Evolutionary conservation across 768 basidiomycete species (phyloP), one percentile per base, ranked within the genome.

Genomic region (Rhodotorula paludigena): DNA sequence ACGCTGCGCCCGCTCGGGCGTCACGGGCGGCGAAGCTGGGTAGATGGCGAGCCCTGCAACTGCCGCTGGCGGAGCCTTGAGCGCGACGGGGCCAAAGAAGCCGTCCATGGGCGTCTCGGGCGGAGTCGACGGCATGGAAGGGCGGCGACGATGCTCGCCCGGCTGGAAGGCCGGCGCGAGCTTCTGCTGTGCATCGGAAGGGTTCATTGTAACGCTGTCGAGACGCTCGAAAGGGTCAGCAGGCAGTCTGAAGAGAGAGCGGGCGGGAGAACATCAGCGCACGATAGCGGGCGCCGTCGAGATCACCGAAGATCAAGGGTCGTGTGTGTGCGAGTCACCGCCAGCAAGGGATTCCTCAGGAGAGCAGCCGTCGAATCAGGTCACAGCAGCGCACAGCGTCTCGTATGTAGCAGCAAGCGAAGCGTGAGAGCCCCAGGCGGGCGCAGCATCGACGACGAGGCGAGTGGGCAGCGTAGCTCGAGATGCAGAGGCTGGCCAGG

Each of bases 31-130:
- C 5, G 56, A 47, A 11, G 44, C 49, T 0, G 60, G 66, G 38
- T 47, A 68, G 66, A 62, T 36, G 5, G 35, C 32, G n/a, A 49
- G 39, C 41, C 36, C 44, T 36, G 3, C 42, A 12, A 12, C 30
- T 12, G 58, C 33, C n/a, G 25, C 21, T 15, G 32, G 38, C 4
- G 28, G 5, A 9, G 56, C 5, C 25, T 16, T 14, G 44, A 41
- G 28, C 25, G 49, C 44, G 36, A 47, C 32, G 38, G 2, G 6
- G 28, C 57, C 49, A 32, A 68, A 68, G 60, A 45, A 68, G 28
- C 41, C 66, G 25, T 47, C 60, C 25, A 57, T 39, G 12, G 66
- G 66, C 21, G 66, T 68, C 23, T 58, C 56, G 28, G 66, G 66
- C 5, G 66, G 66, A 23, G 60, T 68, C 20, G 60, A 20, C 18